Evolutionary conservation across 148 eudicot genomes (phyloP).

Genomic region (Persicaria maculosa): DNA sequence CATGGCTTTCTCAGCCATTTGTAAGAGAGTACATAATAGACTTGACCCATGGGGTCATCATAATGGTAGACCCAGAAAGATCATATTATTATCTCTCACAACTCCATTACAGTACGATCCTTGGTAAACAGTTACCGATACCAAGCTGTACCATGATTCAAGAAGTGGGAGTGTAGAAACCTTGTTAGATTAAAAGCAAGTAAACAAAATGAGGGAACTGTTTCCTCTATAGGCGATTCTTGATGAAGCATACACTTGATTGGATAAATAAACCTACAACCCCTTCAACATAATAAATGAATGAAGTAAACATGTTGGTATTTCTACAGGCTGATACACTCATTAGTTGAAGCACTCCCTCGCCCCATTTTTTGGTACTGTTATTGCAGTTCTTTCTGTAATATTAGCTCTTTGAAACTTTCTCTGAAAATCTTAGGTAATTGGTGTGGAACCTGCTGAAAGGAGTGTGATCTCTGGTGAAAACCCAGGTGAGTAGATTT

Average conservation of each 20-base stretch:
- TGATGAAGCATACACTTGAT: background rate
- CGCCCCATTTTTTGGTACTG: background rate
- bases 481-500: slow-evolving; percentile 43
- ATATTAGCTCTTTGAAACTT: slow-evolving; percentile 1
- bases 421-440: slow-evolving; percentile 30
- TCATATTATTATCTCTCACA: background rate
- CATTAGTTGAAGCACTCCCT: background rate
- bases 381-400: background rate
- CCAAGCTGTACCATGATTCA: background rate
- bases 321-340: background rate
- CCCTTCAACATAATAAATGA: background rate
- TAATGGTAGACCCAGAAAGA: background rate
- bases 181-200: background rate
- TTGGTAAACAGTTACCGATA: background rate
- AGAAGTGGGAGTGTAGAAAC: background rate
- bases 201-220: background rate
- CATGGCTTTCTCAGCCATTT: background rate
- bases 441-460: slow-evolving; percentile 72
- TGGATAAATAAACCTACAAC: background rate
- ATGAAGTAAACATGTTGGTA: background rate
- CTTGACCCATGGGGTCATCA: background rate
- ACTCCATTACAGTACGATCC: background rate
- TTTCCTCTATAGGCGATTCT: background rate
- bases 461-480: slow-evolving; percentile 58
- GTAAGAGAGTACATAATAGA: background rate